Evolutionary conservation across 1,284 basidiomycete species (phyloP).

Genomic region (Ustilago loliicola): DNA sequence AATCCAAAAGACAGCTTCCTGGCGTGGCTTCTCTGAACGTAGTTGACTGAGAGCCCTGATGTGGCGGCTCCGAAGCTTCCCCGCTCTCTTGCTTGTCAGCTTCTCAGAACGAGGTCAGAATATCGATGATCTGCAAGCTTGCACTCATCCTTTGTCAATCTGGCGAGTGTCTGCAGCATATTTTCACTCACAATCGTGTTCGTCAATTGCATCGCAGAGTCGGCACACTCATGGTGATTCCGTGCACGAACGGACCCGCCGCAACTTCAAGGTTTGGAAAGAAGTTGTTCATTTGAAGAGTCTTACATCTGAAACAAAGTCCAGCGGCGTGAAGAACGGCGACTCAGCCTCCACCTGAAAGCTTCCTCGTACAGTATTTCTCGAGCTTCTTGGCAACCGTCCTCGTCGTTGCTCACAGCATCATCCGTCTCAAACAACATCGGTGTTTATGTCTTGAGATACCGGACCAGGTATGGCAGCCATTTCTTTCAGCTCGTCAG

Average conservation of each 20-base stretch:
- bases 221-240: too few relatives aligned
- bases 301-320: not conserved
- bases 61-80: constrained; percentile 19
- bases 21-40: too few relatives aligned
- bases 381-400: not conserved
- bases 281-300: not conserved
- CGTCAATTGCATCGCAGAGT: too few relatives aligned
- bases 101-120: too few relatives aligned
- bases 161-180: too few relatives aligned
- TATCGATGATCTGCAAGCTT: too few relatives aligned
- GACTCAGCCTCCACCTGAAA: constrained; percentile 45
- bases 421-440: not conserved
- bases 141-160: too few relatives aligned
- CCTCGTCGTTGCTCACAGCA: not conserved
- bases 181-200: too few relatives aligned
- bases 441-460: not conserved
- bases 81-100: not conserved
- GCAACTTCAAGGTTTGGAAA: too few relatives aligned
- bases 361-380: not conserved
- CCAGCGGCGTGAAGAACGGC: not conserved
- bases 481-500: constrained; percentile 22
- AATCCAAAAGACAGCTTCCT: too few relatives aligned
- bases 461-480: constrained; percentile 27
- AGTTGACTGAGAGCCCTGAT: constrained; percentile 13
- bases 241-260: not conserved